These are phyloP conservation scores for Penicillium crustosum DNA, from an alignment of 2,329 filamentous ascomycete species.

Conservation along the genomic window DNA sequence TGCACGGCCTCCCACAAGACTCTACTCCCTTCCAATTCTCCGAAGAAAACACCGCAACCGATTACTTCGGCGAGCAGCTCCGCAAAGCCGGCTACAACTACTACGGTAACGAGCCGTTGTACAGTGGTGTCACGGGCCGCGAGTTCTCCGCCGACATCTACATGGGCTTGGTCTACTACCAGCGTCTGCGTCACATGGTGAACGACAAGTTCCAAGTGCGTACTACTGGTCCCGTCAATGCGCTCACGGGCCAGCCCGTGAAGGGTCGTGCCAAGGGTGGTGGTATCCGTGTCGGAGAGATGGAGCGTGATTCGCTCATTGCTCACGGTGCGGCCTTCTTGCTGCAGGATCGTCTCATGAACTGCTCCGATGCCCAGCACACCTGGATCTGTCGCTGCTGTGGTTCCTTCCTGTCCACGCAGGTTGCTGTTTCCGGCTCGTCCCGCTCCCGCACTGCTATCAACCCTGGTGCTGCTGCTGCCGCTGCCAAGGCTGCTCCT, in stretches of 20 bases:
- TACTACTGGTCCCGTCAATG: conserved; percentile 89
- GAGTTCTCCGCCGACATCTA: conserved; percentile 95
- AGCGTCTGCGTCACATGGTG: conserved; percentile 97
- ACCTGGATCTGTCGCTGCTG: conserved; percentile 88
- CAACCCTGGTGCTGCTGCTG: conserved; percentile 31
- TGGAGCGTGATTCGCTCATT: conserved; percentile 94
- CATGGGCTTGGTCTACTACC: conserved; percentile 96
- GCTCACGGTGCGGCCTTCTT: conserved; percentile 95
- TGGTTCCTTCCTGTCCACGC: conserved; percentile 85
- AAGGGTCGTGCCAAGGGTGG: conserved; percentile 95
- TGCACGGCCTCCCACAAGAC: conserved; percentile 95
- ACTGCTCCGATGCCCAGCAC: conserved; percentile 90
- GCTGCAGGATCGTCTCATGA: conserved; percentile 91
- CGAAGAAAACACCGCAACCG: conserved; percentile 84
- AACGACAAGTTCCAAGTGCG: conserved; percentile 99
- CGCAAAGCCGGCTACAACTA: conserved; percentile 96
- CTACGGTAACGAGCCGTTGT: conserved; percentile 98
- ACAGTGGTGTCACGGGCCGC: conserved; percentile 92
- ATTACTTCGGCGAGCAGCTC: conserved; percentile 95
- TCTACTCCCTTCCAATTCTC: conserved; percentile 93
- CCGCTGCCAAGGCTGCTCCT: conserved; percentile 33
- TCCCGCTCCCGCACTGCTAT: conserved; percentile 30
- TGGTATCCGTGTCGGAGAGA: conserved; percentile 98
- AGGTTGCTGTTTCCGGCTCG: conserved; percentile 49
- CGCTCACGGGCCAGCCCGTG: conserved; percentile 90